Evolutionary conservation across 2,329 filamentous ascomycete genomes (phyloP).

Genomic region (Hirsutella thompsonii): DNA sequence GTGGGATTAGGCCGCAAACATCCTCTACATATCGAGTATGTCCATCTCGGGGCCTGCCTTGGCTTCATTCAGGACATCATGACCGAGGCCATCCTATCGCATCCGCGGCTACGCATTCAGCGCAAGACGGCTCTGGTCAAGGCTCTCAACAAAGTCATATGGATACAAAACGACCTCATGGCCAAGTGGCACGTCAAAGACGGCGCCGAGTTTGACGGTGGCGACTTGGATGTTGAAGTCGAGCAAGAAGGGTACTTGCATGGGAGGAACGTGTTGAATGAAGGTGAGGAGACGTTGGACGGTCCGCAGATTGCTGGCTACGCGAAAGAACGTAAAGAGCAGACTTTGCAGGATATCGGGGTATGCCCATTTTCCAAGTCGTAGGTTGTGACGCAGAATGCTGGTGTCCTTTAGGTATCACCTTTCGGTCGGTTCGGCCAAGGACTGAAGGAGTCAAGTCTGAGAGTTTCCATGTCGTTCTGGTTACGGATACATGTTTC

Average conservation of each 20-base stretch:
- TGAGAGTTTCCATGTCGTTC: too few species aligned
- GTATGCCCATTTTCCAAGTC: too few species aligned
- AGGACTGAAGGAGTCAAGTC: too few species aligned
- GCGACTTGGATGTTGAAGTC: slow-evolving; percentile 32
- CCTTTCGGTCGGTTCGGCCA: too few species aligned
- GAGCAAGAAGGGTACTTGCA: slow-evolving; percentile 53
- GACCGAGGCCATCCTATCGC: slow-evolving; percentile 60
- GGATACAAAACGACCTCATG: slow-evolving; percentile 81
- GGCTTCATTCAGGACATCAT: slow-evolving; percentile 69
- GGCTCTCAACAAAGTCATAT: slow-evolving; percentile 68
- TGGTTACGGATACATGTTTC: too few species aligned
- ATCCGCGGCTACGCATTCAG: slow-evolving; percentile 52
- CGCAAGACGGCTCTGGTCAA: slow-evolving; percentile 63
- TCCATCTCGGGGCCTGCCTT: slow-evolving; percentile 61
- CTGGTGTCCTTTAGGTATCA: too few species aligned
- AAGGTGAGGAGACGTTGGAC: slow-evolving; percentile 5
- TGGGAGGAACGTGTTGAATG: slow-evolving; percentile 44
- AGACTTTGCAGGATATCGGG: too few species aligned
- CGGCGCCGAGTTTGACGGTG: slow-evolving; percentile 44
- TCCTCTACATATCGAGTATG: slow-evolving; percentile 66
- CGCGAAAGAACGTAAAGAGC: too few species aligned
- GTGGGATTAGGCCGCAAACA: slow-evolving; percentile 60
- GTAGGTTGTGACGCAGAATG: too few species aligned
- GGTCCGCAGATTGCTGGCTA: too few species aligned
- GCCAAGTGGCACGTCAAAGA: slow-evolving; percentile 70